phyloP scores from a whole-genome alignment of 805 yeast species.

The Hanseniaspora clermontiae region DNA sequence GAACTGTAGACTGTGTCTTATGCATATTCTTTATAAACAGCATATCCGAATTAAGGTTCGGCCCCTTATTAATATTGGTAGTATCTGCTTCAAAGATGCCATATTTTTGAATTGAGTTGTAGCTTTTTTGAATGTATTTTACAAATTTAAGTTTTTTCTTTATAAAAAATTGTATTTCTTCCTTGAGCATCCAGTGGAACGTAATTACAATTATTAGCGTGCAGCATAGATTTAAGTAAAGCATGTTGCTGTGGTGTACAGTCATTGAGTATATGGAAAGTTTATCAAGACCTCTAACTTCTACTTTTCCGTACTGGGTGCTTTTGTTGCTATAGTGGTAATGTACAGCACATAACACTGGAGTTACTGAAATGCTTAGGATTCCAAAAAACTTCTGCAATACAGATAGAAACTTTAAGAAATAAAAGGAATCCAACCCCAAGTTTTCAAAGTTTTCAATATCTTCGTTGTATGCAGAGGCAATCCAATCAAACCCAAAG shows the following conservation, averaged over 20 bases:
- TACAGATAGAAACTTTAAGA: conserved; percentile 47
- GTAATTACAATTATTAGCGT: conserved; percentile 41
- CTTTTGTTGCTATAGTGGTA: conserved; percentile 15
- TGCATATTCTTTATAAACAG: conserved; percentile 4
- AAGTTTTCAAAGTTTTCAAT: conserved; percentile 33
- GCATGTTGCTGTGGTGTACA: conserved; percentile 34
- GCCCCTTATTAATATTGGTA: conserved; percentile 32
- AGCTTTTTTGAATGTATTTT: conserved; percentile 21
- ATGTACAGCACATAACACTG: conserved; percentile 56
- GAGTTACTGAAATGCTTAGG: conserved; percentile 42
- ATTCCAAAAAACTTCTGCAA: conserved; percentile 40
- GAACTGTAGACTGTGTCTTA: not conserved
- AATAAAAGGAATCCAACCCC: conserved; percentile 68
- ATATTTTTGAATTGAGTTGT: conserved; percentile 21
- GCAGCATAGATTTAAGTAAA: conserved; percentile 53
- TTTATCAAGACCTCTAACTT: conserved; percentile 43
- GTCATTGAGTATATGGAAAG: conserved; percentile 64
- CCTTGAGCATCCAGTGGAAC: conserved; percentile 43
- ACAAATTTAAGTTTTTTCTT: conserved; percentile 35
- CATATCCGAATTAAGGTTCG: conserved; percentile 20
- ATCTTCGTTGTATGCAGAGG: conserved; percentile 31
- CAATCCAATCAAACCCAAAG: conserved; percentile 44
- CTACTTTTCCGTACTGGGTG: not conserved
- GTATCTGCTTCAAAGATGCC: not conserved
- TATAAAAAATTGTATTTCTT: conserved; percentile 44